Evolutionary conservation across 2,329 filamentous ascomycete species (phyloP).

Genomic region (Pseudonectria buxi): DNA sequence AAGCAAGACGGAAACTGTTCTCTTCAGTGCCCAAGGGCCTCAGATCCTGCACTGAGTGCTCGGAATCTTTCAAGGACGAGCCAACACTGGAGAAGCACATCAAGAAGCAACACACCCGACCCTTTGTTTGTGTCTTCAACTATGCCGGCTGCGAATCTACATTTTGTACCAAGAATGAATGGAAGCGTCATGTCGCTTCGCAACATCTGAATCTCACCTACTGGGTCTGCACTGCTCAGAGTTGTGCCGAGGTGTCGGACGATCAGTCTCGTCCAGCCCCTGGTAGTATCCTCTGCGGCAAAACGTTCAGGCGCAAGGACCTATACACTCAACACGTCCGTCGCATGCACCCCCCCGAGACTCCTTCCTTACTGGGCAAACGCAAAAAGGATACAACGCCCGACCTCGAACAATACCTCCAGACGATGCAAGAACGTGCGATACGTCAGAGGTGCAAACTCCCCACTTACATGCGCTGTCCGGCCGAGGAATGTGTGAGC

Average conservation of each 20-base stretch:
- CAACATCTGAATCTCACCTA: conserved; percentile 71
- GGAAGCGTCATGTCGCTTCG: conserved; percentile 81
- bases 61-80: conserved; percentile 36
- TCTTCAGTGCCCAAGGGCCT: conserved; percentile 1
- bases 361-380: conserved; percentile 29
- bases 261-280: conserved; percentile 6
- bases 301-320: conserved; percentile 81
- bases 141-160: conserved; percentile 67
- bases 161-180: conserved; percentile 84
- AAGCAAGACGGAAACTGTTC: conserved; percentile 5
- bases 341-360: conserved; percentile 66
- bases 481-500: conserved; percentile 51
- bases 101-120: conserved; percentile 48
- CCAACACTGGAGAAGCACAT: conserved; percentile 41
- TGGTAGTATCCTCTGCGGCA: conserved; percentile 43
- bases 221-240: conserved; percentile 67
- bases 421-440: conserved; percentile 51
- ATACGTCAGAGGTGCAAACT: conserved; percentile 52
- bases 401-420: conserved; percentile 48
- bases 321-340: conserved; percentile 83
- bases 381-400: conserved; percentile 26
- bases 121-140: conserved; percentile 71
- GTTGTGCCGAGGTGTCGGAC: conserved; percentile 35
- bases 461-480: conserved; percentile 56
- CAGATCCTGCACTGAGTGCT: conserved; percentile 14